Conservation (phyloP, 352 stramenopile genomes). For the Sclerospora graminicola region DNA sequence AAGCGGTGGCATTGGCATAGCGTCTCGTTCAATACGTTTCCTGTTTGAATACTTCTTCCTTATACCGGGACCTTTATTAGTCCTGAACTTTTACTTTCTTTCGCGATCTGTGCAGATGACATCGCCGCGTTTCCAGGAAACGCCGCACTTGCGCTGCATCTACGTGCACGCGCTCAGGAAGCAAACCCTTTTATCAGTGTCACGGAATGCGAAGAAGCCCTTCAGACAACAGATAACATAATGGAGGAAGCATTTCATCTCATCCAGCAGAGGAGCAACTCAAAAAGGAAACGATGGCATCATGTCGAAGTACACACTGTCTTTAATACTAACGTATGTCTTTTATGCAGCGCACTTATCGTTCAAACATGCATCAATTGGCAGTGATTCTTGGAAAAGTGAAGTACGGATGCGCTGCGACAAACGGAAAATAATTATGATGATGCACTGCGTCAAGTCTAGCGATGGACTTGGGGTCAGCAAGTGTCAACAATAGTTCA, state of each 20-base stretch:
- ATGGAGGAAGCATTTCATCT: slow-evolving; percentile 19
- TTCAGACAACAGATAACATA: slow-evolving; percentile 21
- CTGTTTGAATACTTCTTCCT: neutral
- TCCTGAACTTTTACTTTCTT: neutral
- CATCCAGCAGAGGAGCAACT: slow-evolving; percentile 7
- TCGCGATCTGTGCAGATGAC: slow-evolving; percentile 7
- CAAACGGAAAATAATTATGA: slow-evolving; percentile 41
- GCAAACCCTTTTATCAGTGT: slow-evolving; percentile 15
- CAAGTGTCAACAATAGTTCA: slow-evolving; percentile 1
- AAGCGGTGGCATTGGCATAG: slow-evolving; percentile 11
- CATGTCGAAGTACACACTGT: neutral
- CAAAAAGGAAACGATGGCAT: slow-evolving; percentile 2
- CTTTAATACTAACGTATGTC: slow-evolving; percentile 3
- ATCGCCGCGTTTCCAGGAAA: slow-evolving; percentile 8
- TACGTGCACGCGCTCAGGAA: slow-evolving; percentile 22
- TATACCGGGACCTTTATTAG: too few relatives aligned
- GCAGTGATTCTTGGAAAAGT: slow-evolving; percentile 36
- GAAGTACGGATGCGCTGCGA: slow-evolving; percentile 43
- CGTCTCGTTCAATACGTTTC: slow-evolving; percentile 11
- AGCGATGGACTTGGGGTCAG: slow-evolving; percentile 15
- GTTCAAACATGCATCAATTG: slow-evolving; percentile 35
- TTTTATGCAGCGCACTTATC: slow-evolving; percentile 17
- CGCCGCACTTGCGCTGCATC: slow-evolving; percentile 12
- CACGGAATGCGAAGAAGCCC: slow-evolving; percentile 34
- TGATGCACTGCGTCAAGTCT: slow-evolving; percentile 30